Evolutionary conservation across 2,329 filamentous ascomycete species (phyloP).

Genomic region (Pseudogymnoascus sp.): DNA sequence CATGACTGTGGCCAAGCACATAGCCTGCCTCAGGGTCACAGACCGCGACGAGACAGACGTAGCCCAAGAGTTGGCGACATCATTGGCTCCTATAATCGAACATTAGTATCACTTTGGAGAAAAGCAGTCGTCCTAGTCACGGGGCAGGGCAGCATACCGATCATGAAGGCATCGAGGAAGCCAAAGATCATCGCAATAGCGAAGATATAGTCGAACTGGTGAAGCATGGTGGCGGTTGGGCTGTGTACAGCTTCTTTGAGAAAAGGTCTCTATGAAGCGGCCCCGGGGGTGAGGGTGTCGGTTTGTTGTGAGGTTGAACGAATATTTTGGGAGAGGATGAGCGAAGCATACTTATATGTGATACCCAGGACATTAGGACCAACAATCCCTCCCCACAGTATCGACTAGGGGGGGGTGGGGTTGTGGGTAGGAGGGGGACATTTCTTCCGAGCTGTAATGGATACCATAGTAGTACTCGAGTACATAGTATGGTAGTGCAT

Average conservation of each 20-base stretch:
- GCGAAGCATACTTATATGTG: neutral
- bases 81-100: conserved; percentile 33
- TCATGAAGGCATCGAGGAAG: conserved; percentile 50
- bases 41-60: conserved; percentile 65
- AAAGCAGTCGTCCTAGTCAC: neutral
- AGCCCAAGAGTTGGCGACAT: conserved; percentile 74
- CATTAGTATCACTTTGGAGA: conserved; percentile 12
- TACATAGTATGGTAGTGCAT: neutral
- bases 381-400: neutral
- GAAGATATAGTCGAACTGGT: conserved; percentile 56
- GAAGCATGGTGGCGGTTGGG: conserved; percentile 28
- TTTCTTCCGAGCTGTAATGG: neutral
- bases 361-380: neutral
- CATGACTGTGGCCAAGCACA: conserved; percentile 50
- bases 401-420: neutral
- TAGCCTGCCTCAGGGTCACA: conserved; percentile 52
- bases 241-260: conserved; percentile 3
- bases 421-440: neutral
- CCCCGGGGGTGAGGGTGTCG: neutral
- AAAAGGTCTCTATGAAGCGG: neutral
- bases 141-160: neutral
- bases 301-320: neutral
- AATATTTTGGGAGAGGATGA: neutral
- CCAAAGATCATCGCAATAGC: conserved; percentile 59
- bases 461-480: neutral